Conservation (phyloP, 192 early-diverging fungal genomes). For the Umbelopsis isabellina region DNA sequence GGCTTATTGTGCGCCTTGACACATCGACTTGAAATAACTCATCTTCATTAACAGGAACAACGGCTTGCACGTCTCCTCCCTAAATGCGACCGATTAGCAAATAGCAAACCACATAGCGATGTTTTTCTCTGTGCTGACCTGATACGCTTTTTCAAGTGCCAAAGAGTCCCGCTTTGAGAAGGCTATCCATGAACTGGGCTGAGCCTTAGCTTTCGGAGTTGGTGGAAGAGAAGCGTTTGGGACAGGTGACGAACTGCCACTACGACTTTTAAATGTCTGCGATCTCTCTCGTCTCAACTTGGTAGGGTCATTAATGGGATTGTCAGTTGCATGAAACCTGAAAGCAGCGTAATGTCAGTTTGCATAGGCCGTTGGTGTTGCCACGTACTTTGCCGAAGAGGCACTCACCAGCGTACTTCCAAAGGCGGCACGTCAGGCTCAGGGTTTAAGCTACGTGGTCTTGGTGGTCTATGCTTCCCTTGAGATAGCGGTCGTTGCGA, state of each 20-base stretch:
- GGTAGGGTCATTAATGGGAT: conserved; percentile 32
- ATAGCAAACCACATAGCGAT: background rate
- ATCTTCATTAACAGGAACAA: conserved; percentile 77
- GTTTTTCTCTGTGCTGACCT: conserved; percentile 30
- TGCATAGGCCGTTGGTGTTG: too few relatives aligned
- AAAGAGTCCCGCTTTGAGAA: conserved; percentile 61
- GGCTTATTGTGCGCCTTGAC: conserved; percentile 63
- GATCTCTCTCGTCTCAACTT: conserved; percentile 22
- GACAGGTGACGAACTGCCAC: conserved; percentile 23
- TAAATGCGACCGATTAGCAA: conserved; percentile 9
- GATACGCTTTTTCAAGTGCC: conserved; percentile 58
- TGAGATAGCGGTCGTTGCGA: background rate
- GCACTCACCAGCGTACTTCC: conserved; percentile 27
- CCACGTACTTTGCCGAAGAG: background rate
- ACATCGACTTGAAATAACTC: conserved; percentile 82
- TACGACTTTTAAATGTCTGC: background rate
- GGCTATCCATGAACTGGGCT: conserved; percentile 51
- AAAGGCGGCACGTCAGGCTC: conserved; percentile 31
- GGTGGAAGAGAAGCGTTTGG: conserved; percentile 39
- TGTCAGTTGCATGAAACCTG: conserved; percentile 58
- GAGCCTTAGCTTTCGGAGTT: conserved; percentile 40
- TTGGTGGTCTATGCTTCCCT: conserved; percentile 12
- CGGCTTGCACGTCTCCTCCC: conserved; percentile 40
- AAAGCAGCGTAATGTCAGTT: background rate
- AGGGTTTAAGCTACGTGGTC: conserved; percentile 31